phyloP scores from a whole-genome alignment of 345 rosid genomes.

The Turritis glabra region DNA sequence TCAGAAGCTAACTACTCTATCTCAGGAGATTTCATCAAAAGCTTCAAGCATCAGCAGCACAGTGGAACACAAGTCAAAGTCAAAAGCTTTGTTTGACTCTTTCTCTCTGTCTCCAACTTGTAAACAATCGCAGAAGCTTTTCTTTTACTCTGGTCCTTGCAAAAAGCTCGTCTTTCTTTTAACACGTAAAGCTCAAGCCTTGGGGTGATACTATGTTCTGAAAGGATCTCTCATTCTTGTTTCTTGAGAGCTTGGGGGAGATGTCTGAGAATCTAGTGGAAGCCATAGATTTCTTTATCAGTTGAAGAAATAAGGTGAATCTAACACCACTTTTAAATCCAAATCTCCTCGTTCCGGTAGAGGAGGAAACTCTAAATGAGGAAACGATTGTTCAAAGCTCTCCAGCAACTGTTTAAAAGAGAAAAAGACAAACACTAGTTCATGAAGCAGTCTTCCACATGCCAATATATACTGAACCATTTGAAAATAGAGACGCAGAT shows the following conservation, averaged over 20 bases:
- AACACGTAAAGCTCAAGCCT: constrained; percentile 32
- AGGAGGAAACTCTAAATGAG: constrained; percentile 68
- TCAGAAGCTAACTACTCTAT: neutral
- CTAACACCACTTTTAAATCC: constrained; percentile 69
- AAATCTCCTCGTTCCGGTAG: constrained; percentile 91
- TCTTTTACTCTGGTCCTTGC: constrained; percentile 15
- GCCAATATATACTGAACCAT: constrained; percentile 26
- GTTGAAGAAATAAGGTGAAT: constrained; percentile 95
- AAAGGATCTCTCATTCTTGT: constrained; percentile 19
- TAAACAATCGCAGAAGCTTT: constrained; percentile 22
- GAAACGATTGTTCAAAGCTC: constrained; percentile 80
- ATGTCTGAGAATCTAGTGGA: constrained; percentile 26
- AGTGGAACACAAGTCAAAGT: neutral
- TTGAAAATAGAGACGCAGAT: constrained; percentile 8
- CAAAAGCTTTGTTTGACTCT: neutral
- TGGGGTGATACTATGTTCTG: constrained; percentile 22
- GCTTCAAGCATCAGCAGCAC: constrained; percentile 12
- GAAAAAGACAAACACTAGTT: constrained; percentile 16
- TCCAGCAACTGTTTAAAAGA: constrained; percentile 65
- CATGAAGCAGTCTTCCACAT: constrained; percentile 58
- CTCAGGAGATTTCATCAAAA: neutral
- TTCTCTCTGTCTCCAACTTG: constrained; percentile 13
- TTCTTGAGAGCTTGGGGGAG: constrained; percentile 20
- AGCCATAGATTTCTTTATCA: constrained; percentile 39
- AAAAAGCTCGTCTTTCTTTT: constrained; percentile 3